phyloP scores from a whole-genome alignment of 208 protist species.

The Trypanosoma boissoni region DNA sequence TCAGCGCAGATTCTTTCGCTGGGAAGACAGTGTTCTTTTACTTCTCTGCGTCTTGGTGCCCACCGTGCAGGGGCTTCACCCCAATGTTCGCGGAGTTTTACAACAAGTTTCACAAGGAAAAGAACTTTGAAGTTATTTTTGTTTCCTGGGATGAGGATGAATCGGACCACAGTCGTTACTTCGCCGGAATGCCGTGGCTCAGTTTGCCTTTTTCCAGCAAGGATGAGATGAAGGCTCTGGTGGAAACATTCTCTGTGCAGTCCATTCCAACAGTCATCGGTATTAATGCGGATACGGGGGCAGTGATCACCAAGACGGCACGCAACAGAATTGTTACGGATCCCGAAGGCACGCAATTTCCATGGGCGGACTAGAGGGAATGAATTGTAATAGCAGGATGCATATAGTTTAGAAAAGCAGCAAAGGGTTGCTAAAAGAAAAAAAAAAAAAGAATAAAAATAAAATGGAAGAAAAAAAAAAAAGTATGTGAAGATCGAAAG shows the following conservation, averaged over 20 bases:
- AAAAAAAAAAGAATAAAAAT: slow-evolving; percentile 4
- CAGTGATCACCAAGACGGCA: slow-evolving; percentile 58
- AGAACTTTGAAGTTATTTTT: slow-evolving; percentile 89
- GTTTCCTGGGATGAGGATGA: slow-evolving; percentile 79
- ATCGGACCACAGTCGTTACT: slow-evolving; percentile 73
- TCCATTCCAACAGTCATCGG: slow-evolving; percentile 79
- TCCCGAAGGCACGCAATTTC: slow-evolving; percentile 64
- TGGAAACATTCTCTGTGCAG: slow-evolving; percentile 53
- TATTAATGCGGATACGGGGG: slow-evolving; percentile 73
- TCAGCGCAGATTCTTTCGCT: slow-evolving; percentile 30
- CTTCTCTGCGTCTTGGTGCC: slow-evolving; percentile 93
- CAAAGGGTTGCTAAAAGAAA: slow-evolving; percentile 1
- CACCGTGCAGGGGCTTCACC: slow-evolving; percentile 92
- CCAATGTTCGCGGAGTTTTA: slow-evolving; percentile 86
- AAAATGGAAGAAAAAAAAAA: slow-evolving; percentile 6
- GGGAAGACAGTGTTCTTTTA: slow-evolving; percentile 84
- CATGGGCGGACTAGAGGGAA: slow-evolving; percentile 46
- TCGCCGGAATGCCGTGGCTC: slow-evolving; percentile 81
- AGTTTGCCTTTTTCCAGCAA: slow-evolving; percentile 60
- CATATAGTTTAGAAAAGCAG: slow-evolving; percentile 19
- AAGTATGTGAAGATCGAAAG: not conserved
- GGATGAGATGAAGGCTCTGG: slow-evolving; percentile 42
- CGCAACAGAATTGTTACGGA: slow-evolving; percentile 57
- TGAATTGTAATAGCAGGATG: slow-evolving; percentile 14
- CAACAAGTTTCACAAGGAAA: slow-evolving; percentile 47